Base-by-base conservation (phyloP, 768 basidiomycete species). In the Aureoboletus auriporus region DNA sequence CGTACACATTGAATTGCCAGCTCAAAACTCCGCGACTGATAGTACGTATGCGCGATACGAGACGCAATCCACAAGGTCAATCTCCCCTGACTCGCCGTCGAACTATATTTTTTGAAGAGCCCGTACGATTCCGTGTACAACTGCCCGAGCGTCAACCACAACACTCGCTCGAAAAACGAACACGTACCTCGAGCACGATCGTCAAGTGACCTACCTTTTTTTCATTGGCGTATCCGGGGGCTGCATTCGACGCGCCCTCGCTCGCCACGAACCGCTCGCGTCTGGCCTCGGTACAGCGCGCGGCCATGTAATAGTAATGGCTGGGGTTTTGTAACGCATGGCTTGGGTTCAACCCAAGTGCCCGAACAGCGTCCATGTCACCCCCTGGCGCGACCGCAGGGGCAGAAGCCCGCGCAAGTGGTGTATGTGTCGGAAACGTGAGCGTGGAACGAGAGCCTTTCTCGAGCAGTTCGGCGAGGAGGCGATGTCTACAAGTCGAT, bases 81-180 rank as follows among this genome's bases (percentile, higher is more conserved):
- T 9, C 94, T 80, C 83, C 81, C 55, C 55, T 89, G 89, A n/a
- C 75, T 78, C 16, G 69, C 60, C 30, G 70, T 54, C 1, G 78
- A 68, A 37, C 70, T 73, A 59, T 89, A 79, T 56, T 82, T 85
- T 71, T 95, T 97, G 74, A 96, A 92, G 10, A 93, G 65, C 56
- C 95, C 91, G 67, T 99, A 98, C 1, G 96, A 77, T 61, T 94
- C 92, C 7, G 92, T 96, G 62, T 93, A 94, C 2, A 99, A 76
- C 91, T 94, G 46, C 40, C 27, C 52, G n/a, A 12, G 41, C 34
- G 37, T 50, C n/a, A 42, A 38, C 59, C 28, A 12, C 7, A 12
- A 12, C 31, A 12, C 7, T 5, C 7, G 26, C 50, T 16, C 28
- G 8, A 44, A 12, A 3, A 23, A 23, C 4, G 20, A 1, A 16